Conservation (phyloP, 176 grass and related monocot genomes). For the Puya raimondii region DNA sequence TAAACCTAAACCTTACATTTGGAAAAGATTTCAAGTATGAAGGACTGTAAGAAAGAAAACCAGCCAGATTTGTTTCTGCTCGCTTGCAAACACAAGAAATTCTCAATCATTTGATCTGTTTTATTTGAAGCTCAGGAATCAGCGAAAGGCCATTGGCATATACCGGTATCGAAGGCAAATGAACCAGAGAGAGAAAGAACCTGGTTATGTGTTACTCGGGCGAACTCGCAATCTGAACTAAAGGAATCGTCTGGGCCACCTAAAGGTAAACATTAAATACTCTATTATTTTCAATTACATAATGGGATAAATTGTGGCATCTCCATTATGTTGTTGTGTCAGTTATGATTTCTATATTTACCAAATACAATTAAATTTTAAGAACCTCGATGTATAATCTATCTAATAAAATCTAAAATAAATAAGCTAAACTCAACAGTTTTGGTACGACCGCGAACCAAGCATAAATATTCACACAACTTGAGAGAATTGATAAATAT, state of each 20-base stretch:
- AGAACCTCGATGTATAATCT: neutral
- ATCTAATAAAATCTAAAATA: too few species aligned
- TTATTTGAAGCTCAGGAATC: constrained; percentile 43
- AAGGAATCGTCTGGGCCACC: neutral
- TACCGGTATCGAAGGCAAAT: constrained; percentile 33
- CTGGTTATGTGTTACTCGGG: constrained; percentile 47
- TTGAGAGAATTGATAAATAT: too few species aligned
- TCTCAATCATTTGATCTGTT: constrained; percentile 12
- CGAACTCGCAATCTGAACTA: constrained; percentile 3
- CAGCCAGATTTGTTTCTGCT: neutral
- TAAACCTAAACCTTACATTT: neutral
- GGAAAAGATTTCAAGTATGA: neutral
- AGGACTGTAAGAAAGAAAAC: neutral
- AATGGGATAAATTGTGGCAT: neutral
- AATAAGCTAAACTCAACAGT: too few species aligned
- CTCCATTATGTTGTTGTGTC: neutral
- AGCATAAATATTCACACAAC: too few species aligned
- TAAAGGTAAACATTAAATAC: neutral
- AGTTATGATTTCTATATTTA: neutral
- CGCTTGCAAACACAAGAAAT: neutral
- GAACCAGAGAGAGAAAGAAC: constrained; percentile 31
- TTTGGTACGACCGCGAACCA: too few species aligned
- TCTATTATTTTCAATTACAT: neutral
- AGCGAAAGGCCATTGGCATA: constrained; percentile 64
- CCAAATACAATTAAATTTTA: neutral